phyloP scores from a whole-genome alignment of 2,329 filamentous ascomycete genomes.

The Xylariomycetidae sp. region DNA sequence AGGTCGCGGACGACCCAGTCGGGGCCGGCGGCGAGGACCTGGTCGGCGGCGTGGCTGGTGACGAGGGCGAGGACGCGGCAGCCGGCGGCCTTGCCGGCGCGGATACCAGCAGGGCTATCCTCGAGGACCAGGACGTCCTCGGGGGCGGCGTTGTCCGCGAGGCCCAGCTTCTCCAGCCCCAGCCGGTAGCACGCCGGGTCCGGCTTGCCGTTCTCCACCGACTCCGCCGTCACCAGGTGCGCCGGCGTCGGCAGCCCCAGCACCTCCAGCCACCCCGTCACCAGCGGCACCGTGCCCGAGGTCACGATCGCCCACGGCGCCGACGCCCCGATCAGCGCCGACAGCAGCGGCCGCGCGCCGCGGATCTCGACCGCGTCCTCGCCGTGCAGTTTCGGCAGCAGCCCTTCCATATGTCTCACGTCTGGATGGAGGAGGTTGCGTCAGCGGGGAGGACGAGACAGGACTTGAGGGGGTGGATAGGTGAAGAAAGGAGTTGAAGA shows the following conservation, averaged over 20 bases:
- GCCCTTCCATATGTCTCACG: slow-evolving; percentile 69
- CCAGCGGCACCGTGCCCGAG: slow-evolving; percentile 62
- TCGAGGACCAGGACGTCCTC: slow-evolving; percentile 69
- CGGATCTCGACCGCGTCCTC: slow-evolving; percentile 78
- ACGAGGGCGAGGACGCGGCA: slow-evolving; percentile 79
- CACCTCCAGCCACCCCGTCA: slow-evolving; percentile 65
- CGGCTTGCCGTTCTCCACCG: slow-evolving; percentile 69
- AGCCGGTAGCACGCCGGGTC: slow-evolving; percentile 69
- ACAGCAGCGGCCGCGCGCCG: slow-evolving; percentile 67
- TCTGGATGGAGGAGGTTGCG: slow-evolving; percentile 45
- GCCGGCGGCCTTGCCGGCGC: slow-evolving; percentile 76
- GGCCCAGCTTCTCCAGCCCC: slow-evolving; percentile 55
- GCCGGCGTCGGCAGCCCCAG: slow-evolving; percentile 59
- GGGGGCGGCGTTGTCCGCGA: slow-evolving; percentile 38
- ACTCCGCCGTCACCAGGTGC: slow-evolving; percentile 68
- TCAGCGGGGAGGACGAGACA: background rate
- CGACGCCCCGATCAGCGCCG: slow-evolving; percentile 53
- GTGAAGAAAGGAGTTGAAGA: too few relatives aligned
- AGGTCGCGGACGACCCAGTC: slow-evolving; percentile 85
- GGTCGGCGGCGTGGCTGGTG: slow-evolving; percentile 71
- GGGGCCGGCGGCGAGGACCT: slow-evolving; percentile 69
- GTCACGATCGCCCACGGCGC: slow-evolving; percentile 84
- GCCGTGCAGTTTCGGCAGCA: slow-evolving; percentile 71
- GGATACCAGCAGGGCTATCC: slow-evolving; percentile 82
- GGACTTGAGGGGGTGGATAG: background rate